Conservation (phyloP, 2,329 filamentous ascomycete genomes). For the Coleophoma crateriformis region DNA sequence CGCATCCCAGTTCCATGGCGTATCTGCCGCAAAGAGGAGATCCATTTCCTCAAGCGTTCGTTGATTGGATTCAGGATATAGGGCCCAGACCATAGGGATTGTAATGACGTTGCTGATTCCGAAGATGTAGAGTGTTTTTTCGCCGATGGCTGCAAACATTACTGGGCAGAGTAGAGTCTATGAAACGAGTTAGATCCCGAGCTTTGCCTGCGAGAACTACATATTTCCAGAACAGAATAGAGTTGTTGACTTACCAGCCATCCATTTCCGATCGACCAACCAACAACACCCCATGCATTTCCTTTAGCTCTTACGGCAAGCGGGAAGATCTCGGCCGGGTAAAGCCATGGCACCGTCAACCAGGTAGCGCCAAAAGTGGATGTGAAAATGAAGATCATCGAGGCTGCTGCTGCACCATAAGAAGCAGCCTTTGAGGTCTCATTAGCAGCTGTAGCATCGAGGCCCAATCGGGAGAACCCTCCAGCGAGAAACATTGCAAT, state of each 20-base stretch:
- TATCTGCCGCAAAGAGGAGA: constrained; percentile 61
- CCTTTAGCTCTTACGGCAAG: constrained; percentile 66
- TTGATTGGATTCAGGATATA: constrained; percentile 71
- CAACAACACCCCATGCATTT: constrained; percentile 71
- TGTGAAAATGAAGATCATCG: constrained; percentile 67
- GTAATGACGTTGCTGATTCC: constrained; percentile 59
- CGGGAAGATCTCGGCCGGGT: constrained; percentile 70
- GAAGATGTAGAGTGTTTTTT: constrained; percentile 72
- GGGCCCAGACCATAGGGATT: constrained; percentile 60
- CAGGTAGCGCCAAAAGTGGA: constrained; percentile 50
- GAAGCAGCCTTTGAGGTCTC: constrained; percentile 39
- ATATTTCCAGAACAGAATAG: constrained; percentile 8
- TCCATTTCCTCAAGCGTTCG: constrained; percentile 73
- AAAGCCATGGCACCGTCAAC: constrained; percentile 55
- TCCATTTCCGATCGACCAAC: constrained; percentile 72
- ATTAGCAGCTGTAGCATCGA: constrained; percentile 39
- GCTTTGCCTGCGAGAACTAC: no score
- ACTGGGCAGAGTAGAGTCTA: constrained; percentile 30
- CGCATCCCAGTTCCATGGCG: constrained; percentile 66
- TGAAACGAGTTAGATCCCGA: constrained; percentile 10
- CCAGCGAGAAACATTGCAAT: constrained; percentile 64
- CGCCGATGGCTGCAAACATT: constrained; percentile 49
- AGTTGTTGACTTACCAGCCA: constrained; percentile 41
- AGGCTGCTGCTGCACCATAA: constrained; percentile 60
- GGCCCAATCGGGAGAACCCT: constrained; percentile 49